Percentiles rank a stretch among this genome's conserved stretches.
Evolutionary conservation across 306 rosid species (phyloP).

Genomic region (Quercus mongolica): DNA sequence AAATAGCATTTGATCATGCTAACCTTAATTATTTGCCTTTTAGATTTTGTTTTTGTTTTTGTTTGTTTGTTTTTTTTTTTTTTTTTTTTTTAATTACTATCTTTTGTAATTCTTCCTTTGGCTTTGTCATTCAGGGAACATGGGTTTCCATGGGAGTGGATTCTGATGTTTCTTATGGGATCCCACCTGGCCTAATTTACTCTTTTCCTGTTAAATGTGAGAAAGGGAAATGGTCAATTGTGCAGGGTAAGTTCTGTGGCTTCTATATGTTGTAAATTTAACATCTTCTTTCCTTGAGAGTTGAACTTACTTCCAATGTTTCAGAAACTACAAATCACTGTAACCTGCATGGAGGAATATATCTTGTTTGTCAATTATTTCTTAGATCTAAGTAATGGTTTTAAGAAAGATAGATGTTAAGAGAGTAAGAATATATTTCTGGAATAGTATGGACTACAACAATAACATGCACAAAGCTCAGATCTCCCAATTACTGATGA

Average conservation of each 20-base stretch:
- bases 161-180: constrained; percentile 82
- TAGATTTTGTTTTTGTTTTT: not conserved
- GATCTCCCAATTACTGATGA: accelerated
- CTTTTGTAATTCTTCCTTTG: not conserved
- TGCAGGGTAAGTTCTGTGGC: constrained; percentile 46
- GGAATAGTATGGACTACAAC: too few species aligned
- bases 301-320: not conserved
- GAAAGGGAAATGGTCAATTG: constrained; percentile 85
- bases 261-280: not conserved
- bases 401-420: not conserved
- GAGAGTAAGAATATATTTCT: too few species aligned
- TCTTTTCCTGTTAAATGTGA: constrained; percentile 88
- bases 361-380: not conserved
- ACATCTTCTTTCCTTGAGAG: not conserved
- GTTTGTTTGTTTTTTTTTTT: too few species aligned
- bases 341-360: not conserved
- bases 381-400: not conserved
- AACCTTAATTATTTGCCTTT: not conserved
- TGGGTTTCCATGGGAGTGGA: constrained; percentile 96
- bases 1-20: constrained; percentile 4
- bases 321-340: not conserved
- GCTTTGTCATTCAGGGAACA: constrained; percentile 42
- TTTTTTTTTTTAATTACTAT: too few species aligned
- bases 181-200: constrained; percentile 70
- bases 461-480: too few species aligned